These are phyloP conservation scores for Orbilia ellipsospora DNA, from an alignment of 2,329 filamentous ascomycete species.

Conservation along the genomic window DNA sequence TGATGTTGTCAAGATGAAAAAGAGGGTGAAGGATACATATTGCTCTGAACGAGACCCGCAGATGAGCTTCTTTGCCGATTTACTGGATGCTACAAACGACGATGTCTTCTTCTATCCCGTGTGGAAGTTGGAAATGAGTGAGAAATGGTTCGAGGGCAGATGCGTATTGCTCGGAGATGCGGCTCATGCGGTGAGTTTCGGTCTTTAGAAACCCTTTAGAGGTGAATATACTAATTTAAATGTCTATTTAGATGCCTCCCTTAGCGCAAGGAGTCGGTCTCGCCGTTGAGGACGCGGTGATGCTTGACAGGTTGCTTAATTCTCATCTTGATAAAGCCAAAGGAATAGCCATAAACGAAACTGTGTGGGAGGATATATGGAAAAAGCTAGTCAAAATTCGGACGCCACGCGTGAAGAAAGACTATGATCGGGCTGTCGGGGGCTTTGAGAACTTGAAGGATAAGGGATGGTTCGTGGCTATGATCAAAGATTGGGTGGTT, in stretches of 20 bases:
- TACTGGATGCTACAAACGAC: constrained; percentile 33
- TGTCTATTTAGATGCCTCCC: constrained; percentile 37
- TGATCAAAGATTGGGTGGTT: constrained; percentile 47
- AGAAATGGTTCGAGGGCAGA: constrained; percentile 48
- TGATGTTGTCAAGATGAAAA: constrained; percentile 39
- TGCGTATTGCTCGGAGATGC: constrained; percentile 69
- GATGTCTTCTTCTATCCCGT: constrained; percentile 48
- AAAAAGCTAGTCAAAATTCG: constrained; percentile 43
- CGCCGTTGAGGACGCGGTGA: constrained; percentile 34
- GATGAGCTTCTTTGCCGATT: constrained; percentile 46
- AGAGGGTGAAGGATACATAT: constrained; percentile 42
- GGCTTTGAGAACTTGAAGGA: constrained; percentile 48
- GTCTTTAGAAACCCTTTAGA: background rate
- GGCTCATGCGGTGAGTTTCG: constrained; percentile 67
- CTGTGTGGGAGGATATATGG: constrained; percentile 35
- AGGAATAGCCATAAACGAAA: constrained; percentile 9
- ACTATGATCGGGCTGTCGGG: constrained; percentile 45
- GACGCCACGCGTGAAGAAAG: constrained; percentile 37
- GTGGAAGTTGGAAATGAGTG: constrained; percentile 45
- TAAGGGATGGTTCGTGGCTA: constrained; percentile 40
- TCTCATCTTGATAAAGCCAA: constrained; percentile 18
- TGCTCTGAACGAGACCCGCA: constrained; percentile 40
- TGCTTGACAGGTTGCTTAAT: constrained; percentile 31
- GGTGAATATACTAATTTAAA: background rate
- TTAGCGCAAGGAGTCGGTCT: constrained; percentile 46